Evolutionary conservation across 2,329 filamentous ascomycete species (phyloP).

Genomic region (Stylonectria norvegica): DNA sequence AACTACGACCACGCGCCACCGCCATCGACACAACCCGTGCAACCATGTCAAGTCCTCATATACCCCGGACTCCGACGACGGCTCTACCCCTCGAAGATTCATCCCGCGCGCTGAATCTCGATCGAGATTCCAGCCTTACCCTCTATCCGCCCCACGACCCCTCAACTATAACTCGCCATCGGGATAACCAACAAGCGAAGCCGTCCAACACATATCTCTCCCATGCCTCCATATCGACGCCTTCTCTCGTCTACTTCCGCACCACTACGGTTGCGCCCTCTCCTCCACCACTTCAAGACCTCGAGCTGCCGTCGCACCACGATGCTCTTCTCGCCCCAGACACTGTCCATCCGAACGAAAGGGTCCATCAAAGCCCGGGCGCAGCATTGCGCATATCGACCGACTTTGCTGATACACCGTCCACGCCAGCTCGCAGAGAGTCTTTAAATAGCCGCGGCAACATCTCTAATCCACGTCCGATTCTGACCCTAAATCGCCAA

Average conservation of each 20-base stretch:
- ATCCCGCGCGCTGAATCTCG: constrained; percentile 13
- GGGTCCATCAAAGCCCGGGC: constrained; percentile 16
- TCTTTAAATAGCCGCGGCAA: constrained; percentile 35
- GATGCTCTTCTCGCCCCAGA: constrained; percentile 10
- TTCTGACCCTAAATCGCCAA: constrained; percentile 26
- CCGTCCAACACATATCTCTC: constrained; percentile 20
- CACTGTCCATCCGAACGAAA: constrained; percentile 6
- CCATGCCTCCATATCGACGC: constrained; percentile 24
- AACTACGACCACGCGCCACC: neutral
- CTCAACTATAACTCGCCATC: constrained; percentile 17
- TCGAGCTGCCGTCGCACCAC: constrained; percentile 18
- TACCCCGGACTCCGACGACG: constrained; percentile 26
- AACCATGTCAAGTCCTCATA: constrained; percentile 32
- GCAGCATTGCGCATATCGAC: constrained; percentile 39
- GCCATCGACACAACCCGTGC: constrained; percentile 1
- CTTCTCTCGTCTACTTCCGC: constrained; percentile 24
- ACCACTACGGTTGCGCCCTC: constrained; percentile 33
- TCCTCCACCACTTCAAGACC: constrained; percentile 28
- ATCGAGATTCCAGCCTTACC: constrained; percentile 20
- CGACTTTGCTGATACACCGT: constrained; percentile 28
- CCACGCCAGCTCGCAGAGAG: constrained; percentile 26
- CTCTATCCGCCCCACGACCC: constrained; percentile 21
- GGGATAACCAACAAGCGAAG: constrained; percentile 14
- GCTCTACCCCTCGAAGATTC: constrained; percentile 25
- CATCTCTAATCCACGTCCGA: constrained; percentile 29